Conservation (phyloP, 176 grass and related monocot species). For the Carex kokanica region DNA sequence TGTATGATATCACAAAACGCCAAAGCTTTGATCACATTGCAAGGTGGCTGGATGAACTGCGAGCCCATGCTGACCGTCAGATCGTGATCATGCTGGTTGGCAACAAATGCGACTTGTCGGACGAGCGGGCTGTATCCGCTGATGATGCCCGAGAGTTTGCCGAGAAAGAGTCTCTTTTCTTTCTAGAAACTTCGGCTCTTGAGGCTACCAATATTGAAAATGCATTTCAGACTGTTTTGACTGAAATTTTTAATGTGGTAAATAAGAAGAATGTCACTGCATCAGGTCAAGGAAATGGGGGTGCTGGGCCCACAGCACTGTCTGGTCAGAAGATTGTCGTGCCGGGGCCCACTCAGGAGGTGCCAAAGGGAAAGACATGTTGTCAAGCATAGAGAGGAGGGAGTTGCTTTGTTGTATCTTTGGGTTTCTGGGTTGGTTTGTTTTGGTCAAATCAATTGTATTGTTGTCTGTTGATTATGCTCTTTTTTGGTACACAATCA, state of each 20-base stretch:
- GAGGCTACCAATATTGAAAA: slow-evolving; percentile 56
- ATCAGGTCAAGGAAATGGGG: slow-evolving; percentile 31
- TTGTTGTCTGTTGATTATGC: neutral
- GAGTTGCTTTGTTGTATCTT: slow-evolving; percentile 14
- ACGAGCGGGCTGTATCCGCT: slow-evolving; percentile 45
- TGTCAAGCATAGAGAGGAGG: slow-evolving; percentile 34
- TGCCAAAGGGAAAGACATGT: slow-evolving; percentile 47
- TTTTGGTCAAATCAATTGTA: neutral
- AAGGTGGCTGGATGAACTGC: slow-evolving; percentile 67
- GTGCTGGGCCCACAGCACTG: slow-evolving; percentile 18
- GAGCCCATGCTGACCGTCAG: slow-evolving; percentile 67
- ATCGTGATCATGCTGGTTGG: slow-evolving; percentile 83
- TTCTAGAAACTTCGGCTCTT: slow-evolving; percentile 65
- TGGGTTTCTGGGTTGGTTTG: slow-evolving; percentile 6
- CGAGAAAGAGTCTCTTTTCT: slow-evolving; percentile 71
- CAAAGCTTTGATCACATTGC: slow-evolving; percentile 85
- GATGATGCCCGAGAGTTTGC: slow-evolving; percentile 73
- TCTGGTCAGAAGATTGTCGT: slow-evolving; percentile 52
- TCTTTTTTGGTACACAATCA: slow-evolving; percentile 3
- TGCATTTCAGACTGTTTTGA: slow-evolving; percentile 61
- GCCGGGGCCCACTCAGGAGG: slow-evolving; percentile 55
- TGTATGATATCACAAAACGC: slow-evolving; percentile 76
- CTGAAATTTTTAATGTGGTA: slow-evolving; percentile 65
- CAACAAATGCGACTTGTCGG: slow-evolving; percentile 67
- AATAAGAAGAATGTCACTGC: slow-evolving; percentile 56